These are phyloP conservation scores for Candida tibetensis DNA, from an alignment of 805 yeast genomes.

Conservation along the genomic window DNA sequence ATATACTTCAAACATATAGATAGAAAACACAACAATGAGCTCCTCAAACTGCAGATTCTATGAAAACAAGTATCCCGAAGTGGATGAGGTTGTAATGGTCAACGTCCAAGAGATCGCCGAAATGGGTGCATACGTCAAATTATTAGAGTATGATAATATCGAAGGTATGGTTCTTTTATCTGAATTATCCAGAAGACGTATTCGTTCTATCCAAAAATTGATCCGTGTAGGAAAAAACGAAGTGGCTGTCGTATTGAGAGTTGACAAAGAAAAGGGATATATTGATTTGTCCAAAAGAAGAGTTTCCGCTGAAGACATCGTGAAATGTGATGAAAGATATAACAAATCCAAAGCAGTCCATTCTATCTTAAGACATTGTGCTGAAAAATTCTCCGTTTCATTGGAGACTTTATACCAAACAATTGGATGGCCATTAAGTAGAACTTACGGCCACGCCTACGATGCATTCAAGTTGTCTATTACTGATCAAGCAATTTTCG, in stretches of 20 bases:
- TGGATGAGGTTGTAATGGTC: slow-evolving; percentile 98
- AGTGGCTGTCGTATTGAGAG: slow-evolving; percentile 96
- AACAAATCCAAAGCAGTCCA: slow-evolving; percentile 97
- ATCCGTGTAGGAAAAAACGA: slow-evolving; percentile 98
- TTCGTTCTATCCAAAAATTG: slow-evolving; percentile 93
- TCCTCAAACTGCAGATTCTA: slow-evolving; percentile 92
- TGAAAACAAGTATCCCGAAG: slow-evolving; percentile 98
- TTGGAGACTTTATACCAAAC: slow-evolving; percentile 82
- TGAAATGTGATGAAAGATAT: slow-evolving; percentile 95
- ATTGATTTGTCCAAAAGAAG: slow-evolving; percentile 97
- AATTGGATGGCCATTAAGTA: slow-evolving; percentile 96
- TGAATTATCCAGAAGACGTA: slow-evolving; percentile 97
- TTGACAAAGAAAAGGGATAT: slow-evolving; percentile 97
- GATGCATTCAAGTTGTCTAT: slow-evolving; percentile 96
- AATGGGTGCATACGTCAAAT: slow-evolving; percentile 98
- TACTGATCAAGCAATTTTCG: slow-evolving; percentile 86
- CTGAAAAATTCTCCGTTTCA: slow-evolving; percentile 89
- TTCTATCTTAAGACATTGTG: slow-evolving; percentile 97
- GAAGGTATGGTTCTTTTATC: slow-evolving; percentile 98
- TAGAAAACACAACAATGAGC: slow-evolving; percentile 58
- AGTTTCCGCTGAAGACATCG: slow-evolving; percentile 95
- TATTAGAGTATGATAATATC: slow-evolving; percentile 94
- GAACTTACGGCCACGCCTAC: slow-evolving; percentile 93
- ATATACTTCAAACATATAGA: not conserved
- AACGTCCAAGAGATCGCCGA: slow-evolving; percentile 98